Conservation (phyloP, 148 eudicot species). For the Gaultheria prostrata region DNA sequence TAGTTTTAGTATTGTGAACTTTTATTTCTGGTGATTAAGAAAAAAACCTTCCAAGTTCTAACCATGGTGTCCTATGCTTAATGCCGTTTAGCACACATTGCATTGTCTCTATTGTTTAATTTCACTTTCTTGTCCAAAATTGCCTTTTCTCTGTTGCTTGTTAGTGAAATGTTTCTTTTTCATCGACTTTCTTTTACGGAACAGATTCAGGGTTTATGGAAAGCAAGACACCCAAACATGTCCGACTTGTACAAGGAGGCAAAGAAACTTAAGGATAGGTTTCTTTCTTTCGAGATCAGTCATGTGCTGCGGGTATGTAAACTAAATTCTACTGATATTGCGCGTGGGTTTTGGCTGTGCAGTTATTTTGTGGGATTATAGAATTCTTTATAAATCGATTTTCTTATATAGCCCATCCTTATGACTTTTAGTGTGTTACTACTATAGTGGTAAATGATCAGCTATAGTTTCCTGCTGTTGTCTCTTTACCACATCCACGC, state of each 20-base stretch:
- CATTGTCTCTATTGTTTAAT: background rate
- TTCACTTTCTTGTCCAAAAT: background rate
- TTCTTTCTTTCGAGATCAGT: conserved; percentile 57
- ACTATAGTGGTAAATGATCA: too few relatives aligned
- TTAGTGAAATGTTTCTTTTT: background rate
- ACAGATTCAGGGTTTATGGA: conserved; percentile 83
- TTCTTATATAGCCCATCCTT: background rate
- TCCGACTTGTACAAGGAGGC: conserved; percentile 56
- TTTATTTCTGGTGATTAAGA: too few relatives aligned
- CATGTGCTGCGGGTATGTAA: conserved; percentile 73
- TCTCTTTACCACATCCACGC: too few relatives aligned
- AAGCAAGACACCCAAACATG: conserved; percentile 51
- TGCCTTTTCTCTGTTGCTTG: background rate
- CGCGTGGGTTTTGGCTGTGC: background rate
- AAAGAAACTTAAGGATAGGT: conserved; percentile 57
- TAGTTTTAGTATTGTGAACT: too few relatives aligned
- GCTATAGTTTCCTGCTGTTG: too few relatives aligned
- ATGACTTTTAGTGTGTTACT: too few relatives aligned
- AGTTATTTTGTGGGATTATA: background rate
- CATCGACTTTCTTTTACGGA: conserved; percentile 4
- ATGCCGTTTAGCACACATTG: conserved; percentile 1
- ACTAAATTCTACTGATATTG: background rate
- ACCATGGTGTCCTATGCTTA: background rate
- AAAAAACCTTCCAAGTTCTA: too few relatives aligned
- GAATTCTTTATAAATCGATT: background rate